Conservation (phyloP, 1,284 basidiomycete species). For the Cystobasidium sp. region DNA sequence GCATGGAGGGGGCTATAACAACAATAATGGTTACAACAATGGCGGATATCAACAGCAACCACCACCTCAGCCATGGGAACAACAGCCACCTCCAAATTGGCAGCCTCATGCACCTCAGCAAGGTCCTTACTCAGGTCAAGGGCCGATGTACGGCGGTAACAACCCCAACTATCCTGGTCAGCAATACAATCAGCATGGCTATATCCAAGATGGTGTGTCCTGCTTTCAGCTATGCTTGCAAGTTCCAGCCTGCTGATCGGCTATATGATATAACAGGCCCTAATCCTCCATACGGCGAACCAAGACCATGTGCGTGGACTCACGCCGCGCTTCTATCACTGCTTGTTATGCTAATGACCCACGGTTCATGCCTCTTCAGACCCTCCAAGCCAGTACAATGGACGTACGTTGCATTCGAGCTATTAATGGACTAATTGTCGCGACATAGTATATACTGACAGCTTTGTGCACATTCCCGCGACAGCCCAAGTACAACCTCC, state of each 20-base stretch:
- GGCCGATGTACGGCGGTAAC: conserved; percentile 26
- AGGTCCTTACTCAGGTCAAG: conserved; percentile 15
- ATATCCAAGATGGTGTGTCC: conserved; percentile 20
- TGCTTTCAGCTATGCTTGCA: neutral
- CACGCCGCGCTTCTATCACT: neutral
- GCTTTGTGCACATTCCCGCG: neutral
- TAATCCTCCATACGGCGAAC: conserved; percentile 38
- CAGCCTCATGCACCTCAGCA: conserved; percentile 19
- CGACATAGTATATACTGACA: conserved; percentile 1
- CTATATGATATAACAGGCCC: conserved; percentile 11
- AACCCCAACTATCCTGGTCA: conserved; percentile 24
- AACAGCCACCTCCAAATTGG: conserved; percentile 13
- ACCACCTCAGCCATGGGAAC: conserved; percentile 12
- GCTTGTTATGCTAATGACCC: neutral
- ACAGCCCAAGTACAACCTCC: conserved; percentile 19
- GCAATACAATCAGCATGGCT: conserved; percentile 39
- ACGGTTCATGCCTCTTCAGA: conserved; percentile 1
- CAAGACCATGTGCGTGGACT: conserved; percentile 25
- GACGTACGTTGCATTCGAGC: conserved; percentile 14
- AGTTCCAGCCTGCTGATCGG: conserved; percentile 18
- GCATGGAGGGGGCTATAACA: conserved; percentile 1
- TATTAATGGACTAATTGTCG: neutral
- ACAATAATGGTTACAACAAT: conserved; percentile 7
- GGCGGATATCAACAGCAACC: conserved; percentile 12
- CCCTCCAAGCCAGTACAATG: conserved; percentile 35